Evolutionary conservation across 345 rosid genomes (phyloP).

Genomic region (Raphanus sativus): DNA sequence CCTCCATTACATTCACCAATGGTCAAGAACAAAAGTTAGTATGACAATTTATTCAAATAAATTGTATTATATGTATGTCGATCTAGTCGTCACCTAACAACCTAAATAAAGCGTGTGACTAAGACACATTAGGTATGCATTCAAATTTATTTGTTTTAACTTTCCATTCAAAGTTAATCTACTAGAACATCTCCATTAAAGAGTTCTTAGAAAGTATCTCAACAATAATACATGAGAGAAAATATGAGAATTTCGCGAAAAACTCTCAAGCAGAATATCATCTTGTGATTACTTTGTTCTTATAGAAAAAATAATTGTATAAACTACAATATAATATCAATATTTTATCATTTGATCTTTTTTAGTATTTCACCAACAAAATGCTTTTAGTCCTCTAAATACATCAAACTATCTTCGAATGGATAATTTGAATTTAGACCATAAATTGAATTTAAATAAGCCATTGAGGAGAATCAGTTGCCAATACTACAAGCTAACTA

Average conservation of each 20-base stretch:
- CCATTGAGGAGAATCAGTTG: too few species aligned
- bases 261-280: background rate
- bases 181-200: background rate
- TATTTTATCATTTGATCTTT: background rate
- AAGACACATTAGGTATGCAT: background rate
- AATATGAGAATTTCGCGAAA: background rate
- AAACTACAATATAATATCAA: background rate
- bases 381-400: background rate
- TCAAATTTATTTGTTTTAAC: background rate
- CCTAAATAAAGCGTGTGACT: background rate
- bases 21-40: slow-evolving; percentile 2
- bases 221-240: too few species aligned
- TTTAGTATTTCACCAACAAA: background rate
- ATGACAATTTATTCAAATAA: background rate
- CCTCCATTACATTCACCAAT: slow-evolving; percentile 22
- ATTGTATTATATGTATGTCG: background rate
- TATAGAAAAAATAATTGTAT: background rate
- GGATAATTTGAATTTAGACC: too few species aligned
- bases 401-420: background rate
- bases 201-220: background rate
- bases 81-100: slow-evolving; percentile 24
- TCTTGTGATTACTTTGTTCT: background rate
- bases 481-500: background rate
- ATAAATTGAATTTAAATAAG: too few species aligned
- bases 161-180: slow-evolving; percentile 1